Base-by-base conservation (phyloP, 306 rosid species). In the Cucumis melo region DNA sequence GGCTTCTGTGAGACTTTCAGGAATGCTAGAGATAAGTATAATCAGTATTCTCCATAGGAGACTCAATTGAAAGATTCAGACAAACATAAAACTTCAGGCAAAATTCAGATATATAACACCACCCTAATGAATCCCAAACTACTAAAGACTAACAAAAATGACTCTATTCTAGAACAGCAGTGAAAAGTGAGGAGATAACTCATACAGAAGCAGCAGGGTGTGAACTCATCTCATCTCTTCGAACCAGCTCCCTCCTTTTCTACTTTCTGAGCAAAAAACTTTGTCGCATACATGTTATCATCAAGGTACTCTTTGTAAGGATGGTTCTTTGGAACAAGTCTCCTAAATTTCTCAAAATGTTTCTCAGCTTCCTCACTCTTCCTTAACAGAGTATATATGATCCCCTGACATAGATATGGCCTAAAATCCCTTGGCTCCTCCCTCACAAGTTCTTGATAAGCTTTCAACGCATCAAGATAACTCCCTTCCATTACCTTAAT, bases 351-450 rank as follows among this genome's bases (percentile, higher is more conserved):
- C 10, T 88, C 89, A 75, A 94, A 94, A 10, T 90, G 91, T 72
- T 90, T 87, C 77, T 87, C 89, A 1, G 98, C 98, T 63, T 94
- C 97, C 58, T 86, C 90, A n/a, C 80, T 83, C 84, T 85, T 91
- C 70, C 78, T 86, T 65, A 91, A 81, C 84, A 94, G 48, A 62
- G 95, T 85, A 78, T 88, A 91, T 15, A 94, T 87, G 16, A 94
- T 87, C 16, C 97, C 96, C 79, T 84, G 96, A 88, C 98, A 89
- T 53, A 94, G 70, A 78, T 90, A 89, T 20, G 97, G 97, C 86
- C 97, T 87, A 84, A 90, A 94, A 85, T 94, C 98, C 63, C 83
- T 82, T 0, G 98, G 98, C 68, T 93, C 94, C 46, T 90, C 91
- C 83, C 64, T 89, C 44, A 70, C 97, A 67, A 94, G 90, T 74